Evolutionary conservation across 495 filamentous ascomycete genomes (phyloP).

Genomic region (Bombardia bombarda): DNA sequence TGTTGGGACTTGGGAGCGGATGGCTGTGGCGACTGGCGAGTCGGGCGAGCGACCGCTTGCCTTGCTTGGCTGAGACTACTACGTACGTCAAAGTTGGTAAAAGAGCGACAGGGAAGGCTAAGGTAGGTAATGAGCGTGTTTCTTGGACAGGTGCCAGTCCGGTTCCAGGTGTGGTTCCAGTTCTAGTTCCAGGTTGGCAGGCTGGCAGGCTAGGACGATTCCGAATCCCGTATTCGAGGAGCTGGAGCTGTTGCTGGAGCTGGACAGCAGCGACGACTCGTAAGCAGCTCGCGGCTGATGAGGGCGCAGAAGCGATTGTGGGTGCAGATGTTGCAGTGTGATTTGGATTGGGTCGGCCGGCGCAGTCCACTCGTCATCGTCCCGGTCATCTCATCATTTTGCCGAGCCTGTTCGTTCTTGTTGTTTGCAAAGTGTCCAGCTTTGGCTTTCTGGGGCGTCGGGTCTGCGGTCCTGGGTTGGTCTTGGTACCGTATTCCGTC

Average conservation of each 20-base stretch:
- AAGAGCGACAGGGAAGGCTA: conserved; percentile 7
- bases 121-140: too few relatives aligned
- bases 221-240: conserved; percentile 22
- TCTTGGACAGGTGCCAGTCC: too few relatives aligned
- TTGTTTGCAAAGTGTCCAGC: background rate
- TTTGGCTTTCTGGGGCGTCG: background rate
- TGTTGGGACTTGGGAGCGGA: too few relatives aligned
- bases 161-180: background rate
- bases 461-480: background rate
- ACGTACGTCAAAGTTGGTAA: too few relatives aligned
- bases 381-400: conserved; percentile 19
- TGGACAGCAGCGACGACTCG: conserved; percentile 10
- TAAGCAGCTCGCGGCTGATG: too few relatives aligned
- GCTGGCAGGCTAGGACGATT: conserved; percentile 9
- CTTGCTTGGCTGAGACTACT: too few relatives aligned
- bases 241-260: conserved; percentile 5
- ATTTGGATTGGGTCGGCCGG: conserved; percentile 13
- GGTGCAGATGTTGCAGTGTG: conserved; percentile 9
- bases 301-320: too few relatives aligned
- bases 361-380: conserved; percentile 22
- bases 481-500: too few relatives aligned
- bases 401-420: background rate
- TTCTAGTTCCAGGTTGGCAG: background rate
- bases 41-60: too few relatives aligned
- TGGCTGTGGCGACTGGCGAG: too few relatives aligned